Evolutionary conservation across 2,329 filamentous ascomycete genomes (phyloP), one percentile per base, ranked within the genome.

Genomic region (Rhytidhysteron rufulum): DNA sequence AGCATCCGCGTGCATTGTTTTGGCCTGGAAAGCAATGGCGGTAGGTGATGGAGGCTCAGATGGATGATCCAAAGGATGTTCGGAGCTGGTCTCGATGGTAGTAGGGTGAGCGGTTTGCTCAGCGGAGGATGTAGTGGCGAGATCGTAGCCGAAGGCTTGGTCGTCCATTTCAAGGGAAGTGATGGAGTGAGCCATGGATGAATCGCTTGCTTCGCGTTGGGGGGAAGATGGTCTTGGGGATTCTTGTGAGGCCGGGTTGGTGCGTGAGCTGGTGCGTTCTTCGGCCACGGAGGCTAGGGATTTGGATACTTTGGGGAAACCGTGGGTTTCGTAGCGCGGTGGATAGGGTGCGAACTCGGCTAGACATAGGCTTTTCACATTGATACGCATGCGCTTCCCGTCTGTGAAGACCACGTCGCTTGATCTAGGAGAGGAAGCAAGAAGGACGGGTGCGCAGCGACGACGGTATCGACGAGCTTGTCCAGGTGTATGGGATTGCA

Each of bases 391-490:
- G 31, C 71, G 67, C 37, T 60, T 57, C 33, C 69, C 70, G 21
- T 63, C 52, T 37, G 45, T 53, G 45, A 70, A 68, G 5, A 74
- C 55, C n/a, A 74, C 60, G 41, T 72, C 67, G 53, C 65, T 71
- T 1, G 71, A 67, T 24, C 72, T 62, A 2, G 67, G 63, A 2
- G 70, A 68, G 30, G 67, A 65, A 17, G 62, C 61, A 6, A 67
- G 60, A 10, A 75, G 52, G 5, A 72, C 57, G 2, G 72, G 72
- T 37, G 70, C 65, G 47, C 71, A 74, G 21, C 71, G 66, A 5
- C 67, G 63, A 38, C 70, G 66, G 56, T 74, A 74, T 39, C 72
- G 67, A 29, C 67, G 58, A 11, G 56, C 47, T 38, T 72, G 69
- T 4, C 60, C 53, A 8, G 55, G 42, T 1, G 62, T 48, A 42